Evolutionary conservation across 2,329 filamentous ascomycete species (phyloP), one percentile per base, ranked within the genome.

Genomic region (Cladophialophora carrionii): DNA sequence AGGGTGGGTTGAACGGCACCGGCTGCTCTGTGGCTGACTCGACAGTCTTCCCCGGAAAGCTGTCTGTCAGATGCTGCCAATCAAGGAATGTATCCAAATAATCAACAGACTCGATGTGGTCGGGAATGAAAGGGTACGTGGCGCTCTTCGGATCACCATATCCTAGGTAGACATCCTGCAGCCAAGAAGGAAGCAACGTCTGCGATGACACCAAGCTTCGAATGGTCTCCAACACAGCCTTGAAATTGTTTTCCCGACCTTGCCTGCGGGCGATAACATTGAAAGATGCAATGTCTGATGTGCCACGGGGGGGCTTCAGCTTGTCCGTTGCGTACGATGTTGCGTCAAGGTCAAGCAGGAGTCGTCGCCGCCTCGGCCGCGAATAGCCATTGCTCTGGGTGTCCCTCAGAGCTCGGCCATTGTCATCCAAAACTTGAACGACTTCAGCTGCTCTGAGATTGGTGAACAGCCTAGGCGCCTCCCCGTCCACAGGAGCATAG

Each of bases 101-200:
- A 76, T 99, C 92, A 60, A 99, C 82, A 62, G 85, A 90, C 72
- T 87, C 87, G 68, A 96, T 82, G 64, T 88, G 85, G 75, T 92
- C 95, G 1, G 90, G 80, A 17, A 99, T 80, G 57, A 92, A 88
- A 68, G 90, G 92, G 79, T 96, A 96, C 24, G 87, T 90, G 37
- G 95, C 95, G 64, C 90, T 89, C 32, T 91, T 86, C 64, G 95
- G 94, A 76, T 99, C 93, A 54, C 95, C 95, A 76, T 96, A 98
- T 2, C 95, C 95, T n/a, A 99, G 81, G 76, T 98, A 99, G 9
- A 98, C 94, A 71, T 98, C 95, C 73, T 96, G 92, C 51, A 99
- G 83, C 95, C 95, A 99, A 1, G 88, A 86, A 14, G 95, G 92
- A 61, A 98, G 83, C 6, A 91, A 90, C 22, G 94, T 88, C 71